These are phyloP conservation scores for Geum urbanum DNA, from an alignment of 306 rosid genomes.

Conservation along the genomic window DNA sequence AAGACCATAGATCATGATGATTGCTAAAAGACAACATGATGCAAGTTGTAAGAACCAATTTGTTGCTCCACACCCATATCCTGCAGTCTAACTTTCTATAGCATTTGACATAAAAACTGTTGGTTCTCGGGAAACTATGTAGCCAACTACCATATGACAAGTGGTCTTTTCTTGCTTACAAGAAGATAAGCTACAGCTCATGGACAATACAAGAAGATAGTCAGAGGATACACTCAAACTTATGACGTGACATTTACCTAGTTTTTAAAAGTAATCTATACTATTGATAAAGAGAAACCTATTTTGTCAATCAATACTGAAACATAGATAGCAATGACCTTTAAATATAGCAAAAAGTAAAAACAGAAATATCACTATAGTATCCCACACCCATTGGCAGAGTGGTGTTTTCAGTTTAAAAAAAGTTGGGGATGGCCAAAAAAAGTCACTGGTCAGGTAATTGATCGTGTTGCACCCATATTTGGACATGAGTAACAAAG, in stretches of 20 bases:
- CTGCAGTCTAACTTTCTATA: neutral
- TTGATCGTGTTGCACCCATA: neutral
- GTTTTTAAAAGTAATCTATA: neutral
- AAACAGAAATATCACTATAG: neutral
- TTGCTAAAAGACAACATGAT: constrained; percentile 6
- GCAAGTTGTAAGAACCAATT: constrained; percentile 6
- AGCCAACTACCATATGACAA: constrained; percentile 10
- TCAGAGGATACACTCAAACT: neutral
- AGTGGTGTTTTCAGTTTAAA: neutral
- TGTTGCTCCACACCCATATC: neutral
- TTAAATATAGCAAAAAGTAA: neutral
- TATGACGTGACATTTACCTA: neutral
- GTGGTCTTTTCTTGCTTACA: neutral
- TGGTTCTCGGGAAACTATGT: neutral
- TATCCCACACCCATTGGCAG: neutral
- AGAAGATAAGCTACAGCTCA: neutral
- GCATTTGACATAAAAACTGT: constrained; percentile 11
- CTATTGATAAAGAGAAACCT: neutral
- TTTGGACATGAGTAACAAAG: neutral
- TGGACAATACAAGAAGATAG: neutral
- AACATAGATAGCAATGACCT: neutral
- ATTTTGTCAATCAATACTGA: neutral
- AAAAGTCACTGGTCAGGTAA: neutral
- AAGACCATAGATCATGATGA: constrained; percentile 9
- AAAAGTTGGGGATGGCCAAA: neutral